phyloP scores from a whole-genome alignment of 2,329 filamentous ascomycete species.

The Colletotrichum sansevieriae region DNA sequence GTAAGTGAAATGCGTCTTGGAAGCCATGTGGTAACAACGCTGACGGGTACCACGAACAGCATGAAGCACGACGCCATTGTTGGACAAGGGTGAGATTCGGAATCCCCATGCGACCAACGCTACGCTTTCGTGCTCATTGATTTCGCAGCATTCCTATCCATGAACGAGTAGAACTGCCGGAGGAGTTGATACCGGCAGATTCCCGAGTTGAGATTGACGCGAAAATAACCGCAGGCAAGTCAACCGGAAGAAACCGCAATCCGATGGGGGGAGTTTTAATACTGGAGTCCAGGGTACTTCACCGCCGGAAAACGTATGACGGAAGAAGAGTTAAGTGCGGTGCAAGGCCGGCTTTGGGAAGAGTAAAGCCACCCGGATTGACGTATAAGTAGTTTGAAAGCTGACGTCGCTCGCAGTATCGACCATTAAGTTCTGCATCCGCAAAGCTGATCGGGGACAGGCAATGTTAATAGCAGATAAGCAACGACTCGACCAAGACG shows the following conservation, averaged over 20 bases:
- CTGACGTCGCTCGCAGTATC: slow-evolving; percentile 50
- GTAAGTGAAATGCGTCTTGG: slow-evolving; percentile 60
- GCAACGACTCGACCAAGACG: neutral
- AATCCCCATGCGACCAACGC: neutral
- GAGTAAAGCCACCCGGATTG: slow-evolving; percentile 62
- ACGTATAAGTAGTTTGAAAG: neutral
- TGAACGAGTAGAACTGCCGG: slow-evolving; percentile 91
- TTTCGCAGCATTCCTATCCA: slow-evolving; percentile 79
- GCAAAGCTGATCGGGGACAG: neutral
- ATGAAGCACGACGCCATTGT: slow-evolving; percentile 95
- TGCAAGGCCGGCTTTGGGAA: slow-evolving; percentile 93
- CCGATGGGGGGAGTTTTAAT: neutral
- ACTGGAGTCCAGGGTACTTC: slow-evolving; percentile 71
- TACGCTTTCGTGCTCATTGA: slow-evolving; percentile 37
- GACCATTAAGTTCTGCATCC: slow-evolving; percentile 39
- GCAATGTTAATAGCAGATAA: no score
- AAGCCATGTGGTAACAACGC: neutral
- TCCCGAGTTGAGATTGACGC: slow-evolving; percentile 98
- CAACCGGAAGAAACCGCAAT: neutral
- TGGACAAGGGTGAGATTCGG: slow-evolving; percentile 74
- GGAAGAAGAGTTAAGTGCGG: slow-evolving; percentile 84
- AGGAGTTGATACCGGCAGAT: slow-evolving; percentile 93
- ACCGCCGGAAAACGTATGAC: slow-evolving; percentile 93
- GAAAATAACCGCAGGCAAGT: slow-evolving; percentile 92
- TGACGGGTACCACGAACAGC: slow-evolving; percentile 56